Evolutionary conservation across 148 eudicot species (phyloP).

Genomic region (Oxyria digyna): DNA sequence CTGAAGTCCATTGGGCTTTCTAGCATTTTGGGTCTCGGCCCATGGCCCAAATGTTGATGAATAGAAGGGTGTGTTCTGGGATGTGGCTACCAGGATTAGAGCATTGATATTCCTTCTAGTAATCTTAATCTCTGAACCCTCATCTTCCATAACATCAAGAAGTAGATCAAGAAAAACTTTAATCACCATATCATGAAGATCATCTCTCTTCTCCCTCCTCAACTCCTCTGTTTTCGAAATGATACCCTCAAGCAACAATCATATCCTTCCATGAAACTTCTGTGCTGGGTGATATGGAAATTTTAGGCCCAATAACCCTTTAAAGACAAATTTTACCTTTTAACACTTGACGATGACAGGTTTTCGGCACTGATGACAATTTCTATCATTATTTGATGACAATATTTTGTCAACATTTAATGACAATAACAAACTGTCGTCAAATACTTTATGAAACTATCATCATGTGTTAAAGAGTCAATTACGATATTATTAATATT

Average conservation of each 20-base stretch:
- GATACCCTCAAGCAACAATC: constrained; percentile 2
- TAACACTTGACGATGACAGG: no score
- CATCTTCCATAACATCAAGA: neutral
- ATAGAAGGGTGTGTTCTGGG: neutral
- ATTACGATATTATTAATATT: no score
- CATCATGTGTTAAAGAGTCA: no score
- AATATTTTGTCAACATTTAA: no score
- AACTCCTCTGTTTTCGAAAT: neutral
- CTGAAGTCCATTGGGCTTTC: neutral
- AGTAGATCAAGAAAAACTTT: constrained; percentile 2
- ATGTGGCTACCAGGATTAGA: neutral
- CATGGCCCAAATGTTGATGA: constrained; percentile 1
- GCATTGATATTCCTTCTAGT: constrained; percentile 2
- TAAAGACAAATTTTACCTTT: no score
- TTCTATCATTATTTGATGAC: no score
- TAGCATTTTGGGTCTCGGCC: constrained; percentile 1
- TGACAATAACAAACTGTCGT: no score
- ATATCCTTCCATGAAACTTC: neutral
- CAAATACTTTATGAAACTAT: no score
- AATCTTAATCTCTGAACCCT: constrained; percentile 4
- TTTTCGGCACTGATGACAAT: no score
- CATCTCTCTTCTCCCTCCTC: neutral
- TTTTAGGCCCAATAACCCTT: no score
- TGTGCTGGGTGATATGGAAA: no score
- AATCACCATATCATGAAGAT: neutral